Conservation (phyloP, 2,329 filamentous ascomycete species). For the Paracorniculantispora psalliotae region DNA sequence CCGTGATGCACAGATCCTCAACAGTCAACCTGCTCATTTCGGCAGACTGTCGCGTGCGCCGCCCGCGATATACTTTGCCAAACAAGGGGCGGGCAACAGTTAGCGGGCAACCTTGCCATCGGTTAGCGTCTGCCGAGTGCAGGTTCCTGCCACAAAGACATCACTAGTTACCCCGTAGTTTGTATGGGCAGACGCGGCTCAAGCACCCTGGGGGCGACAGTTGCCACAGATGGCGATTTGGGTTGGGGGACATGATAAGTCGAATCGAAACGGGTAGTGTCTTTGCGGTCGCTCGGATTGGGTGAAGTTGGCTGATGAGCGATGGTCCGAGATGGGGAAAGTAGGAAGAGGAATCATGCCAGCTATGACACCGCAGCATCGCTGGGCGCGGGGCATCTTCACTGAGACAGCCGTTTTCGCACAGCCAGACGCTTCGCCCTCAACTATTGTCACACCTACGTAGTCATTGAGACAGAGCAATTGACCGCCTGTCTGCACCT, state of each 20-base stretch:
- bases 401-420: not conserved
- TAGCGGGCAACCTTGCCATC: not conserved
- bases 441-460: not conserved
- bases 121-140: not conserved
- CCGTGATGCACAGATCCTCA: not conserved
- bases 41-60: not conserved
- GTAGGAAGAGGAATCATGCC: not conserved
- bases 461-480: not conserved
- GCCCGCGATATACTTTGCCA: not conserved
- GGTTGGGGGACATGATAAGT: not conserved
- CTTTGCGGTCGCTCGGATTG: not conserved
- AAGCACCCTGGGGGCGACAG: not conserved
- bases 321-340: slow-evolving; percentile 7
- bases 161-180: not conserved
- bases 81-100: not conserved
- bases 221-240: not conserved
- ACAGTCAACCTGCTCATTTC: not conserved
- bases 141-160: not conserved
- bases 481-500: not conserved
- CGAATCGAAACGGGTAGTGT: not conserved
- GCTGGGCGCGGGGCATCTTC: not conserved
- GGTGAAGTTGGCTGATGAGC: not conserved
- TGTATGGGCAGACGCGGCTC: not conserved
- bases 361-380: not conserved
- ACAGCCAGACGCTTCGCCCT: not conserved